phyloP scores from a whole-genome alignment of 306 rosid species.

The Cotoneaster glaucophyllus region DNA sequence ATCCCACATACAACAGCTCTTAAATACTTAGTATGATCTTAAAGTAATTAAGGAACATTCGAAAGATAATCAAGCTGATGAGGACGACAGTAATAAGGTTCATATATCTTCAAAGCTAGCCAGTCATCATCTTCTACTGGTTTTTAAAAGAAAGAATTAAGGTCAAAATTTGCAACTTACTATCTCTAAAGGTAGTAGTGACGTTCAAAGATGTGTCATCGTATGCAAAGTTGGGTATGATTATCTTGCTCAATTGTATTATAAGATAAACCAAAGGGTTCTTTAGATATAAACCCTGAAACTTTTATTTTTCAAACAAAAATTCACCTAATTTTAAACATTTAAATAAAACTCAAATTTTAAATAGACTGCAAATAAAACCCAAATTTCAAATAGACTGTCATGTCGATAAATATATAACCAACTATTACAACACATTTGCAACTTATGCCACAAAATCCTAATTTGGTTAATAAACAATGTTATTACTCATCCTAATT shows the following conservation, averaged over 20 bases:
- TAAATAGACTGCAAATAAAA: too few relatives aligned
- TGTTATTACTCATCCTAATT: too few relatives aligned
- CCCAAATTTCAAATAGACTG: too few relatives aligned
- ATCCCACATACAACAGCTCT: background rate
- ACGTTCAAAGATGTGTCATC: background rate
- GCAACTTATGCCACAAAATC: too few relatives aligned
- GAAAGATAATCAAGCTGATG: background rate
- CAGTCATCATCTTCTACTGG: background rate
- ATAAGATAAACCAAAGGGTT: background rate
- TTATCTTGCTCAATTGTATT: background rate
- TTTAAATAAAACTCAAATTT: too few relatives aligned
- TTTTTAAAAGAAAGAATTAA: background rate
- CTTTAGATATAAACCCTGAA: too few relatives aligned
- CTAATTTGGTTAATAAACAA: too few relatives aligned
- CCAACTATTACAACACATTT: too few relatives aligned
- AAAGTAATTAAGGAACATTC: background rate
- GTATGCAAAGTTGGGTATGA: background rate
- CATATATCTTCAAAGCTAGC: background rate
- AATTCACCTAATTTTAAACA: too few relatives aligned
- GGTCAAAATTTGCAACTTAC: background rate
- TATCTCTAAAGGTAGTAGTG: background rate
- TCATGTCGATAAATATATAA: too few relatives aligned
- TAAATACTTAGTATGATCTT: background rate
- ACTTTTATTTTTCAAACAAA: too few relatives aligned
- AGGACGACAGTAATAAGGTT: background rate